Conservation (phyloP, 2,329 filamentous ascomycete genomes). For the Alternaria ethzedia region DNA sequence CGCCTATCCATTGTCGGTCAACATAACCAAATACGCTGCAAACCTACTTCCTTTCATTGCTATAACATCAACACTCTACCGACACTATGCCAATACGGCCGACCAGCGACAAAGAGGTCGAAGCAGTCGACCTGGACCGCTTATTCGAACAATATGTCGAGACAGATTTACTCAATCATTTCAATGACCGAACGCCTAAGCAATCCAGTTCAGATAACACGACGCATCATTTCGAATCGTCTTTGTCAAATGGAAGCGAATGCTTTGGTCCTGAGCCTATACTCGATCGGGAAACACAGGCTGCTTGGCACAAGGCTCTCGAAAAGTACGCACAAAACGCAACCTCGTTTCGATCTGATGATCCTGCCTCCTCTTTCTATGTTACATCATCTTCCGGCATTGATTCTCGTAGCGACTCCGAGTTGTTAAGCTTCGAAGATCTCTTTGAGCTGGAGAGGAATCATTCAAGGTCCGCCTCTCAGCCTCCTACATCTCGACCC, state of each 20-base stretch:
- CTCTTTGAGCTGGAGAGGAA: slow-evolving; percentile 35
- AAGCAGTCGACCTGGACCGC: slow-evolving; percentile 64
- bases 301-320: slow-evolving; percentile 62
- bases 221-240: slow-evolving; percentile 59
- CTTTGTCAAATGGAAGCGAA: slow-evolving; percentile 60
- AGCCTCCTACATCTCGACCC: slow-evolving; percentile 43
- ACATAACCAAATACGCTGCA: slow-evolving; percentile 28
- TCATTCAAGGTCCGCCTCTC: slow-evolving; percentile 36
- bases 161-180: slow-evolving; percentile 59
- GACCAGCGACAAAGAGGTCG: slow-evolving; percentile 58
- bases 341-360: slow-evolving; percentile 42
- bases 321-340: slow-evolving; percentile 60
- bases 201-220: slow-evolving; percentile 57
- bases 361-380: slow-evolving; percentile 36
- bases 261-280: slow-evolving; percentile 55
- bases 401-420: slow-evolving; percentile 39
- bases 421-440: slow-evolving; percentile 41
- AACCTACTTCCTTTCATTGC: slow-evolving; percentile 33
- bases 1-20: slow-evolving; percentile 28
- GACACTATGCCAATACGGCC: slow-evolving; percentile 51
- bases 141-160: slow-evolving; percentile 70
- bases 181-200: slow-evolving; percentile 56
- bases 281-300: slow-evolving; percentile 56
- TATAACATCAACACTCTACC: slow-evolving; percentile 32
- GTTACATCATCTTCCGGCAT: slow-evolving; percentile 40